Evolutionary conservation across 2,329 filamentous ascomycete genomes (phyloP).

Genomic region (Colletotrichum graminicola): DNA sequence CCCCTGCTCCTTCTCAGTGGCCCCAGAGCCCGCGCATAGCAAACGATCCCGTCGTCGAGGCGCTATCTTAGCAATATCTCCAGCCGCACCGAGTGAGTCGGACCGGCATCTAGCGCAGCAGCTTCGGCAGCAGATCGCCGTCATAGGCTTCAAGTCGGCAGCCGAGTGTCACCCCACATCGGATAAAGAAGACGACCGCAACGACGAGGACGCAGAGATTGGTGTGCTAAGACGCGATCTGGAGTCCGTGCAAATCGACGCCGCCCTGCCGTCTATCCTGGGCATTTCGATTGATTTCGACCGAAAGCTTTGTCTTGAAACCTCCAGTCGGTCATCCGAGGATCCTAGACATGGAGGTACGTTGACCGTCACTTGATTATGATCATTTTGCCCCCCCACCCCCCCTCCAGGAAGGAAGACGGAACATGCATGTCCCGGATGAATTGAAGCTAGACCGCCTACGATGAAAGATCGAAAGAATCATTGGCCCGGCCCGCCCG

Average conservation of each 20-base stretch:
- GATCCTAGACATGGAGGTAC: slow-evolving; percentile 23
- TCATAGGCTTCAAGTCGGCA: slow-evolving; percentile 20
- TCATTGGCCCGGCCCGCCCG: neutral
- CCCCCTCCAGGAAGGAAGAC: neutral
- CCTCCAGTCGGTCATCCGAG: slow-evolving; percentile 22
- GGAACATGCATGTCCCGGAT: neutral
- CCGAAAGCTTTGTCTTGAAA: slow-evolving; percentile 24
- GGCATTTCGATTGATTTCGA: slow-evolving; percentile 33
- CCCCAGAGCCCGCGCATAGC: slow-evolving; percentile 10
- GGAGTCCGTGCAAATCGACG: slow-evolving; percentile 36
- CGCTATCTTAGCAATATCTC: slow-evolving; percentile 33
- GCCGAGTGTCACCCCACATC: neutral
- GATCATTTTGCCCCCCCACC: neutral
- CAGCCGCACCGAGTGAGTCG: slow-evolving; percentile 18
- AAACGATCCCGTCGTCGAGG: slow-evolving; percentile 29
- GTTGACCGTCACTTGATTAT: neutral
- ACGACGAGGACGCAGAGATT: slow-evolving; percentile 14
- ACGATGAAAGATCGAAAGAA: neutral
- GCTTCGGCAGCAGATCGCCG: slow-evolving; percentile 35
- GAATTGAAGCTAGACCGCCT: neutral
- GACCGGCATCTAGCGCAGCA: slow-evolving; percentile 33
- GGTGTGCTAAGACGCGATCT: slow-evolving; percentile 25
- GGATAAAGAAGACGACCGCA: neutral
- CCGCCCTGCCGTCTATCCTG: slow-evolving; percentile 27
- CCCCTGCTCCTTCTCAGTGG: slow-evolving; percentile 27